Percentiles rank a stretch among this genome's conserved stretches.
Conservation (phyloP, 2,329 filamentous ascomycete genomes). For the Fonsecaea pedrosoi region DNA sequence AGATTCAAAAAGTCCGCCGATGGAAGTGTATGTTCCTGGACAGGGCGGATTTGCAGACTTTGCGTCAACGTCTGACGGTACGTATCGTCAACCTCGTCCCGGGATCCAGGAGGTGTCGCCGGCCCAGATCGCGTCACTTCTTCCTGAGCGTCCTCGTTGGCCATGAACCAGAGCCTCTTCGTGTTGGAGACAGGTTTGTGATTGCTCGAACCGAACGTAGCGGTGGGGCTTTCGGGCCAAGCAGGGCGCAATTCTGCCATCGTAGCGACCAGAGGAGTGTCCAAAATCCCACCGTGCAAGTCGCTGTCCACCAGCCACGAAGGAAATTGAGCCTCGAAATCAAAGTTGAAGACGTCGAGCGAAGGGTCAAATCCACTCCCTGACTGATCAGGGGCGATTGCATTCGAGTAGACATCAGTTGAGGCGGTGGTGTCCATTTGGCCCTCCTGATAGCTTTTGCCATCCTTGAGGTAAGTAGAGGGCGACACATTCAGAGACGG, state of each 20-base stretch:
- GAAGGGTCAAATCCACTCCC: constrained; percentile 20
- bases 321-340: constrained; percentile 34
- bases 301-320: constrained; percentile 35
- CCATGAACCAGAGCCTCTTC: constrained; percentile 34
- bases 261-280: constrained; percentile 31
- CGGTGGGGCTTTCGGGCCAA: constrained; percentile 31
- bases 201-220: constrained; percentile 14
- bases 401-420: constrained; percentile 14
- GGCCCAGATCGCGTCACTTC: constrained; percentile 29
- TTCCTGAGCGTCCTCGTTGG: constrained; percentile 24
- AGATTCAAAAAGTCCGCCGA: constrained; percentile 38
- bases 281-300: constrained; percentile 30
- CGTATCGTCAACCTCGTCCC: constrained; percentile 36
- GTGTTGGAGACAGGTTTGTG: constrained; percentile 27
- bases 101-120: constrained; percentile 31
- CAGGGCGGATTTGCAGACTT: constrained; percentile 32
- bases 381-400: constrained; percentile 14
- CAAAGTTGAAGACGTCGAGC: constrained; percentile 30
- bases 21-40: constrained; percentile 33
- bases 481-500: constrained; percentile 6
- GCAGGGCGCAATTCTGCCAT: constrained; percentile 33
- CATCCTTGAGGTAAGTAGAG: background rate
- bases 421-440: constrained; percentile 12
- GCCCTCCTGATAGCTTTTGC: background rate
- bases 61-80: constrained; percentile 37